Conservation (phyloP, 148 eudicot species). For the Chenopodium formosanum region DNA sequence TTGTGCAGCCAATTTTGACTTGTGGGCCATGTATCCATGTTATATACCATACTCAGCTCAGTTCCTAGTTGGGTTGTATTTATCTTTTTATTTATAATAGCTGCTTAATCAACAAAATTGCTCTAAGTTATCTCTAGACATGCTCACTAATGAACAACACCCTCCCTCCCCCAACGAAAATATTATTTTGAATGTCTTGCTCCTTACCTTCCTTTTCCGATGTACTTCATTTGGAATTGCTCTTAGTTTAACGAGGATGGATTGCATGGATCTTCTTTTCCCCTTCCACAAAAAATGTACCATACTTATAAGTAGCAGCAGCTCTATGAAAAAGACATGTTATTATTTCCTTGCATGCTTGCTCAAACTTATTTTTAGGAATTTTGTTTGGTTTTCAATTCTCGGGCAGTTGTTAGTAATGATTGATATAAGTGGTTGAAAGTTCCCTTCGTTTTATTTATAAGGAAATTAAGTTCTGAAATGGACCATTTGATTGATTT, state of each 20-base stretch:
- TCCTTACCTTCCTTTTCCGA: background rate
- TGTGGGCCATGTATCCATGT: background rate
- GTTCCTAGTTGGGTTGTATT: background rate
- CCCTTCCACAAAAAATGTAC: background rate
- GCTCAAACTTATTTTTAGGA: background rate
- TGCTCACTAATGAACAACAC: background rate
- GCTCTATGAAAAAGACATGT: background rate
- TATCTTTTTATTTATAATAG: background rate
- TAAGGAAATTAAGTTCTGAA: background rate
- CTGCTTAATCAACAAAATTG: background rate
- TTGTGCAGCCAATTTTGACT: background rate
- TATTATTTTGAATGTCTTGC: background rate
- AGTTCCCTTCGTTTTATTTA: no score
- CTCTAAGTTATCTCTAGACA: background rate
- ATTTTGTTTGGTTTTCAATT: background rate
- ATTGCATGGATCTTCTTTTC: background rate
- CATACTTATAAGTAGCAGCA: background rate
- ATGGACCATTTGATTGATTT: background rate
- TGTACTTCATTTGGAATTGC: background rate
- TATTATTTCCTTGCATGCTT: background rate
- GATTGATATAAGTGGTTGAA: background rate
- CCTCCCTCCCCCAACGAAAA: background rate
- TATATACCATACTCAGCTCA: background rate
- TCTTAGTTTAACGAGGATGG: background rate
- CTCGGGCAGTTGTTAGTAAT: background rate